Evolutionary conservation across 1,284 basidiomycete species (phyloP).

Genomic region (Fomitopsis pinicola): DNA sequence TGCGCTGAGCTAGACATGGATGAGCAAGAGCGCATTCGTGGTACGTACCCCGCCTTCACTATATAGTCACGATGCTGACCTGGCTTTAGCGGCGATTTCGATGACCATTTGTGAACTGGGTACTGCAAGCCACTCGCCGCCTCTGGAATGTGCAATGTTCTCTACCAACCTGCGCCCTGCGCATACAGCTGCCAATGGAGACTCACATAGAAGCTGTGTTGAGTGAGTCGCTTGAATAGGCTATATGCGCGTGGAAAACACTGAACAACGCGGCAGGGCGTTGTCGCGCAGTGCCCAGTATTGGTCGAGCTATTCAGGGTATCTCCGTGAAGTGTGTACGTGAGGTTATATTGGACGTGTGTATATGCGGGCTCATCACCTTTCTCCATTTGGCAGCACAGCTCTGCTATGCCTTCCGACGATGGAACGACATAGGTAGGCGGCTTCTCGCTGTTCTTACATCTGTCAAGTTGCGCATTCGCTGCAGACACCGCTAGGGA

Average conservation of each 20-base stretch:
- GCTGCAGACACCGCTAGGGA: slow-evolving; percentile 58
- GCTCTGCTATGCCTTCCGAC: slow-evolving; percentile 66
- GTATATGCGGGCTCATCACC: not conserved
- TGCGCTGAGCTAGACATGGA: slow-evolving; percentile 57
- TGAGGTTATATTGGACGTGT: slow-evolving; percentile 10
- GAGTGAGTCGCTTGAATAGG: slow-evolving; percentile 17
- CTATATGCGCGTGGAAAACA: not conserved
- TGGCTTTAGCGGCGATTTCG: slow-evolving; percentile 55
- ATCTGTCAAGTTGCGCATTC: not conserved
- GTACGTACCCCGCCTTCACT: slow-evolving; percentile 14
- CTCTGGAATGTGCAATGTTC: slow-evolving; percentile 59
- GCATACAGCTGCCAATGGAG: slow-evolving; percentile 1
- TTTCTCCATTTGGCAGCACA: slow-evolving; percentile 41
- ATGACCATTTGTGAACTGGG: slow-evolving; percentile 75
- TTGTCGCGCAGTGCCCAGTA: slow-evolving; percentile 72
- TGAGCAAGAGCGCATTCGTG: slow-evolving; percentile 55
- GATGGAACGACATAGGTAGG: slow-evolving; percentile 68
- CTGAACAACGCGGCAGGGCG: slow-evolving; percentile 41
- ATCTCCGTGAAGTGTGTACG: slow-evolving; percentile 72
- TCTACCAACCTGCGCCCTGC: slow-evolving; percentile 2
- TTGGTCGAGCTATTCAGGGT: slow-evolving; percentile 81
- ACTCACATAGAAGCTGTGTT: slow-evolving; percentile 20
- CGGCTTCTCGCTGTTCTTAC: not conserved
- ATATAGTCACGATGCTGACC: slow-evolving; percentile 4
- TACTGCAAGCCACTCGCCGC: slow-evolving; percentile 61